Evolutionary conservation across 352 stramenopile species (phyloP).

Genomic region (Bremia lactucae): DNA sequence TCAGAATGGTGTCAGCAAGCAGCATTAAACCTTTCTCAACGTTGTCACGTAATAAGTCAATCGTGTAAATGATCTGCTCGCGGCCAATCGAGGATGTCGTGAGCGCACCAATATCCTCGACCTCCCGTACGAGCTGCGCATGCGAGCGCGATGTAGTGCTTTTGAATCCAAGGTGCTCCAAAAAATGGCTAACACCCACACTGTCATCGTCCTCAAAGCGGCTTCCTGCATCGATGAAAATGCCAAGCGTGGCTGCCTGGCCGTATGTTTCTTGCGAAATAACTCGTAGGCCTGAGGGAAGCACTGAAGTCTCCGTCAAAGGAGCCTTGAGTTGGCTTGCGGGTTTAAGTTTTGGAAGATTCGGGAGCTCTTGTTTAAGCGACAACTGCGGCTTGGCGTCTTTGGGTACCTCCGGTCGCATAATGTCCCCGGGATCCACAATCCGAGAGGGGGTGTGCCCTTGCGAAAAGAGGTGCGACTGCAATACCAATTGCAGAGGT

Average conservation of each 20-base stretch:
- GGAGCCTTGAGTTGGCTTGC: constrained; percentile 77
- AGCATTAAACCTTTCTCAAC: constrained; percentile 85
- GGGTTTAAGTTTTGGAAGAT: constrained; percentile 72
- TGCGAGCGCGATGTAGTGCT: constrained; percentile 79
- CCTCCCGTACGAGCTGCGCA: constrained; percentile 78
- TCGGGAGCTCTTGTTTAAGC: constrained; percentile 49
- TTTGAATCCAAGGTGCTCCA: constrained; percentile 95
- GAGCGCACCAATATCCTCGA: constrained; percentile 90
- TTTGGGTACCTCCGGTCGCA: constrained; percentile 33
- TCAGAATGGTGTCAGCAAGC: constrained; percentile 82
- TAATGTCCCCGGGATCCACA: constrained; percentile 38
- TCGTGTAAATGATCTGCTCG: constrained; percentile 96
- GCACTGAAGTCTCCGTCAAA: constrained; percentile 86
- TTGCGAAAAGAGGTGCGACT: constrained; percentile 34
- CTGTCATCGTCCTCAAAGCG: constrained; percentile 66
- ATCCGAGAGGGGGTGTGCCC: constrained; percentile 7
- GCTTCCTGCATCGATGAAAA: constrained; percentile 90
- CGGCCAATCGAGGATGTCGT: constrained; percentile 85
- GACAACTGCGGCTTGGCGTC: constrained; percentile 40
- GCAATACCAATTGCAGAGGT: constrained; percentile 4
- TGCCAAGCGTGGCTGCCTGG: constrained; percentile 89
- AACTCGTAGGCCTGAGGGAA: constrained; percentile 91
- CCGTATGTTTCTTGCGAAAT: constrained; percentile 95
- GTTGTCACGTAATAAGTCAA: constrained; percentile 93
- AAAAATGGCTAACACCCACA: constrained; percentile 87